These are phyloP conservation scores for Colletotrichum ledebouriae DNA, from an alignment of 2,329 filamentous ascomycete species.

Conservation along the genomic window DNA sequence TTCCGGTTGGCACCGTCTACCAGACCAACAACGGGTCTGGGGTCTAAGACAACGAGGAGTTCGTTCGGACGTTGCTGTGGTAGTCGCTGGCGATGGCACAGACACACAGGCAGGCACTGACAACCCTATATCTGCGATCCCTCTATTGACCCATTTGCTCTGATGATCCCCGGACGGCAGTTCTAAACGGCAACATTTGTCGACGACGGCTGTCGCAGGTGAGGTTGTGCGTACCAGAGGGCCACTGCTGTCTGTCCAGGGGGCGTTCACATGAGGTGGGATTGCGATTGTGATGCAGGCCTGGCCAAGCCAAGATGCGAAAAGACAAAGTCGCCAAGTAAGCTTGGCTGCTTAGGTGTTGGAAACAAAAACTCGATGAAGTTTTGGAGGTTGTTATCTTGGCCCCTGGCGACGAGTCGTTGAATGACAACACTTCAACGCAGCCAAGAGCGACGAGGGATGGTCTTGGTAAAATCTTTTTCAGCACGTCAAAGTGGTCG, in stretches of 20 bases:
- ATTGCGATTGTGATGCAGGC: not conserved
- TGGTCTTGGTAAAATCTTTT: constrained; percentile 36
- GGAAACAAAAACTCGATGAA: constrained; percentile 19
- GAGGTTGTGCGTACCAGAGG: constrained; percentile 19
- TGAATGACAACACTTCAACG: constrained; percentile 24
- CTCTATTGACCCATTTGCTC: constrained; percentile 2
- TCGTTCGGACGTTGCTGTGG: constrained; percentile 1
- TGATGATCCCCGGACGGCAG: constrained; percentile 11
- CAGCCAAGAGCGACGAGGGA: constrained; percentile 34
- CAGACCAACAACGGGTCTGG: not conserved
- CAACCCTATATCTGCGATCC: not conserved
- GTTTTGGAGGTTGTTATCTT: not conserved
- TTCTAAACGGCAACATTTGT: constrained; percentile 32
- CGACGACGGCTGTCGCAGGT: constrained; percentile 32
- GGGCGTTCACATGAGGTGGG: not conserved
- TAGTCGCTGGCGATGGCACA: not conserved
- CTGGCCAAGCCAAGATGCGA: not conserved
- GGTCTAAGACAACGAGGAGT: constrained; percentile 12
- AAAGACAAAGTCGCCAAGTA: constrained; percentile 26
- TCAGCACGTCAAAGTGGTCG: not conserved
- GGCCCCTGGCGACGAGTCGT: constrained; percentile 20
- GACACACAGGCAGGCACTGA: not conserved
- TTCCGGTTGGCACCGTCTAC: constrained; percentile 1
- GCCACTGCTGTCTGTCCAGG: not conserved
- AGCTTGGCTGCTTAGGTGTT: constrained; percentile 24